Evolutionary conservation across 2,329 filamentous ascomycete species (phyloP).

Genomic region (Ceratocystis ficicola): DNA sequence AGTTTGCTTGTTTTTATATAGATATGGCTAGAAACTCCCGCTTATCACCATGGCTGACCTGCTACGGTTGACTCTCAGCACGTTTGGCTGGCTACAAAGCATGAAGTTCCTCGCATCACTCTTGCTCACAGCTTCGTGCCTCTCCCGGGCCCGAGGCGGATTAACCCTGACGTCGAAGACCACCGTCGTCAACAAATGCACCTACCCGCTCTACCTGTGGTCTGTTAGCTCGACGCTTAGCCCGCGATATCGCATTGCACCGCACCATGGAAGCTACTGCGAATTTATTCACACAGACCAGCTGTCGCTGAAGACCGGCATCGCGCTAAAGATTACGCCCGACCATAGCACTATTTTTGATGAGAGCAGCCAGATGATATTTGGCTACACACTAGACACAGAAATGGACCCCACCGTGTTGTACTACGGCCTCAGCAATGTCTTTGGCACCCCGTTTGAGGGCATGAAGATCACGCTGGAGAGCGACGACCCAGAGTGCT

Average conservation of each 20-base stretch:
- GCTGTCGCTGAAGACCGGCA: conserved; percentile 29
- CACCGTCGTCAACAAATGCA: conserved; percentile 32
- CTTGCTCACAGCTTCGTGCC: not conserved
- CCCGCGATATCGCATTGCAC: conserved; percentile 26
- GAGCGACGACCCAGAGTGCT: conserved; percentile 28
- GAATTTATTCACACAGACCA: conserved; percentile 31
- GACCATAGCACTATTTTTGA: conserved; percentile 31
- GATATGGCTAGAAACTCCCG: not conserved
- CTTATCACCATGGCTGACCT: not conserved
- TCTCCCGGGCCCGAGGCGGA: not conserved
- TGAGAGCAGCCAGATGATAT: conserved; percentile 32
- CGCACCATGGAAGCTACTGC: conserved; percentile 27
- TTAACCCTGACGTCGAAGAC: not conserved
- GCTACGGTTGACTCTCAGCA: not conserved
- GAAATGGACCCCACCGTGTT: conserved; percentile 23
- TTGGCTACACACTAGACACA: conserved; percentile 32
- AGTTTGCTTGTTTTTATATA: not conserved
- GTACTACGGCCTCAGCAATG: conserved; percentile 33
- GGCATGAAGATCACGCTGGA: conserved; percentile 29
- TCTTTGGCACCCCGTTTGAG: conserved; percentile 33
- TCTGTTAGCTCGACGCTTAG: conserved; percentile 30
- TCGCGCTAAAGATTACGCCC: conserved; percentile 32
- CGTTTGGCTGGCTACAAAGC: not conserved
- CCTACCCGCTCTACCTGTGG: conserved; percentile 30
- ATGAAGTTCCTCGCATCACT: not conserved